Evolutionary conservation across 73 alveolate species (phyloP).

Genomic region (Uronychia setigera): DNA sequence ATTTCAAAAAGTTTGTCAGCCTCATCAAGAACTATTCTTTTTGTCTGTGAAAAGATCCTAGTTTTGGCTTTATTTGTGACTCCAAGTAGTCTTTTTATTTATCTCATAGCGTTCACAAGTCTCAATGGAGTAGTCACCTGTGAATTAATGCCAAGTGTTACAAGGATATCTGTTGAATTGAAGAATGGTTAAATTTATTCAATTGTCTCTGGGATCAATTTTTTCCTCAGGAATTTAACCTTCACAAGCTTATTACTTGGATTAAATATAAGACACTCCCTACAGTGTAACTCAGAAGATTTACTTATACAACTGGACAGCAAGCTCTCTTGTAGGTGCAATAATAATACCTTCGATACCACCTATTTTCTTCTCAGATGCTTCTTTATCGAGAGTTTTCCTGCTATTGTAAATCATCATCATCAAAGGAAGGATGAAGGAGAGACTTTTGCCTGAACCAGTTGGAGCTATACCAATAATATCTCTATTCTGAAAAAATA

Average conservation of each 20-base stretch:
- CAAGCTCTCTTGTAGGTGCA: conserved; percentile 81
- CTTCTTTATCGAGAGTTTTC: conserved; percentile 24
- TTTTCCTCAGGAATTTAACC: conserved; percentile 37
- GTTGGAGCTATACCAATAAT: conserved; percentile 70
- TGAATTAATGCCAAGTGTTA: conserved; percentile 37
- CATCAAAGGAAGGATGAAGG: conserved; percentile 44
- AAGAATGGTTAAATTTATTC: conserved; percentile 35
- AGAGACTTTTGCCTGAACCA: conserved; percentile 70
- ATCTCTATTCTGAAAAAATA: conserved; percentile 21
- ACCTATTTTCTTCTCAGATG: not conserved
- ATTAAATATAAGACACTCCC: conserved; percentile 53
- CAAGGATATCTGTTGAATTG: conserved; percentile 12
- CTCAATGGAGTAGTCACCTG: conserved; percentile 61
- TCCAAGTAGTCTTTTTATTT: not conserved
- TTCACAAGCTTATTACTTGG: conserved; percentile 22
- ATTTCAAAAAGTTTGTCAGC: conserved; percentile 87
- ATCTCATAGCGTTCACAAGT: conserved; percentile 29
- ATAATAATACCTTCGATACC: conserved; percentile 58
- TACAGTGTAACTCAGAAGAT: not conserved
- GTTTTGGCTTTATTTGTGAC: not conserved
- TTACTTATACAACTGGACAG: conserved; percentile 61
- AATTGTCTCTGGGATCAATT: conserved; percentile 23
- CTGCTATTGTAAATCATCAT: too few species aligned
- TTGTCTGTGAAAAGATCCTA: conserved; percentile 20
- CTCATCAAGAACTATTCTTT: conserved; percentile 77